Base-by-base conservation (phyloP, 208 protist species). In the Porcisia deanei region DNA sequence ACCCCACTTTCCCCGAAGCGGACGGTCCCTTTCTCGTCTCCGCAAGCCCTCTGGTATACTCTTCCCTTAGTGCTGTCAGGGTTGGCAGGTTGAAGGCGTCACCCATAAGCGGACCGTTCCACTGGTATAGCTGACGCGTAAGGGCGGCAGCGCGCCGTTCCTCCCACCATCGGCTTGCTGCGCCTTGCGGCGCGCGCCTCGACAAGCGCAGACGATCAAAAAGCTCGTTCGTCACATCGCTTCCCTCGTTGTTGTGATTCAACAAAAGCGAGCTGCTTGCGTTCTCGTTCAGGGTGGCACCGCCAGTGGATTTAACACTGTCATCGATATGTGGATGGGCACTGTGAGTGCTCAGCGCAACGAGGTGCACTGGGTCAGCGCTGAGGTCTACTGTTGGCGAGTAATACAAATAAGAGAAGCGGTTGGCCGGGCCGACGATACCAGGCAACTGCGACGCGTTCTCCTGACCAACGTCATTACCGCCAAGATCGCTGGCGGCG, bases 331-430 rank as follows among this genome's bases (percentile, higher is more conserved):
- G 25, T 5, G 71, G 76, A 30, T 75, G 64, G 1, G 64, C 16
- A 4, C 61, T 81, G 71, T 76, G 25, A 18, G 77, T 77, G 52
- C 76, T 37, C 3, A 75, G 58, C 0, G 57, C 63, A 7, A 88
- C 59, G 47, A 94, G 72, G 41, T 91, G 84, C 52, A 78, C 64
- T 20, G 90, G 87, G 67, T 88, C 79, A 1, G 84, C 72, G 14
- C 88, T 82, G 25, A 95, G 82, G 75, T 93, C 92, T 6, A 92
- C 34, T 3, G 91, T 93, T 0, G 91, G 84, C 8, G 81, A 91
- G 74, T 87, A 95, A 75, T 89, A 95, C 64, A 95, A 79, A 65
- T 82, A 89, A 5, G 91, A 91, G 49, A 76, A 80, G n/a, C 54
- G 49, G 25, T 25, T 73, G 45, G 67, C 59, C 55, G 71, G 47